phyloP scores from a whole-genome alignment of 768 basidiomycete species.

The Clathrus columnatus region DNA sequence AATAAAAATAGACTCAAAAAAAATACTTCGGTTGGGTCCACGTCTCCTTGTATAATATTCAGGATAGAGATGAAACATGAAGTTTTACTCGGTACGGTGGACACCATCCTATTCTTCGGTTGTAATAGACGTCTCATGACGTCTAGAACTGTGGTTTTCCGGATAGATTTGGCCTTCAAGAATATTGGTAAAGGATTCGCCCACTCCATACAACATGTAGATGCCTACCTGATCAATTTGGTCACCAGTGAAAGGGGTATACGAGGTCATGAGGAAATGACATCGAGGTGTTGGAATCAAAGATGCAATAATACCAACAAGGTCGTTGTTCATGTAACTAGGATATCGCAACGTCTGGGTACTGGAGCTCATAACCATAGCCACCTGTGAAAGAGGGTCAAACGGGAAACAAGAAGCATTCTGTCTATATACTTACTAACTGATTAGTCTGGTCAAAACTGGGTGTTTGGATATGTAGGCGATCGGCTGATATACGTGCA shows the following conservation, averaged over 20 bases:
- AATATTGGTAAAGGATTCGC: background rate
- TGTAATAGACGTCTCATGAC: conserved; percentile 97
- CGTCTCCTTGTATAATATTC: conserved; percentile 98
- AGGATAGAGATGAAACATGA: conserved; percentile 96
- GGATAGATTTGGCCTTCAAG: conserved; percentile 83
- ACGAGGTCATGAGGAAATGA: conserved; percentile 98
- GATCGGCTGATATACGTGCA: conserved; percentile 85
- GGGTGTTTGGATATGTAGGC: conserved; percentile 79
- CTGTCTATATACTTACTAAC: conserved; percentile 40
- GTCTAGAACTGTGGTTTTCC: conserved; percentile 93
- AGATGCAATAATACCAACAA: conserved; percentile 93
- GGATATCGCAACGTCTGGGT: conserved; percentile 96
- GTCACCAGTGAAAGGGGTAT: conserved; percentile 96
- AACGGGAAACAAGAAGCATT: background rate
- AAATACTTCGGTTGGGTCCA: conserved; percentile 92
- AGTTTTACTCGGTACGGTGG: conserved; percentile 83
- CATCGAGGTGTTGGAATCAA: conserved; percentile 95
- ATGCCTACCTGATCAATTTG: conserved; percentile 81
- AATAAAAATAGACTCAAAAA: conserved; percentile 7
- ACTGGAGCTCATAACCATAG: conserved; percentile 96
- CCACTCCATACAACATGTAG: background rate
- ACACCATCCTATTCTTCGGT: conserved; percentile 98
- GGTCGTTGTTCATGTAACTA: conserved; percentile 98
- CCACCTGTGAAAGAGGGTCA: conserved; percentile 50
- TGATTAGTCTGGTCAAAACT: conserved; percentile 91